A percentile compares a stretch with the other conserved stretches of the same genome.
phyloP scores from a whole-genome alignment of 257 asterid genomes.

The Gentiana macrophylla region DNA sequence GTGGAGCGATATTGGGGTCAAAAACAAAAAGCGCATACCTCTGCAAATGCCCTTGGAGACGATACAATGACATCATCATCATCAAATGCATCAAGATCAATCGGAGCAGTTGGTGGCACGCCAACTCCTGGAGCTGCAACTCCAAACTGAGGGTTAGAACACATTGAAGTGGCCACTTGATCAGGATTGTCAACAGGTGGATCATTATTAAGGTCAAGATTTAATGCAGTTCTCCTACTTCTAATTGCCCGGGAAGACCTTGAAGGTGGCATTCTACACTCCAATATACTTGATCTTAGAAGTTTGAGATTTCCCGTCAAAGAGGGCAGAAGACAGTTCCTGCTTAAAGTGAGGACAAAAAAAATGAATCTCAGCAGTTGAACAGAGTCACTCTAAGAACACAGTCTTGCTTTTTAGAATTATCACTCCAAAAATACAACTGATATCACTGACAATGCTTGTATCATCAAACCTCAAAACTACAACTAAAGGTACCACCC shows the following conservation, averaged over 20 bases:
- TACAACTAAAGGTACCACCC: too few relatives aligned
- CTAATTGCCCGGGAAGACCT: slow-evolving; percentile 17
- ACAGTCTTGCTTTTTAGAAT: too few relatives aligned
- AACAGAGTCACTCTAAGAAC: too few relatives aligned
- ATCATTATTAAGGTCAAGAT: slow-evolving; percentile 25
- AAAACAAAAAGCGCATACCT: slow-evolving; percentile 14
- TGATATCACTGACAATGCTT: too few relatives aligned
- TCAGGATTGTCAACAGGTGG: slow-evolving; percentile 19
- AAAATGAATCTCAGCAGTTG: too few relatives aligned
- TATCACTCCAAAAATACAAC: too few relatives aligned
- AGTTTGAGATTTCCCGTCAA: not conserved
- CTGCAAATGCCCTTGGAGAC: slow-evolving; percentile 33
- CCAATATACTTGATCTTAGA: slow-evolving; percentile 21
- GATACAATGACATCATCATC: slow-evolving; percentile 43
- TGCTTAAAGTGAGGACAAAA: too few relatives aligned
- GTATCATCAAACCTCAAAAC: too few relatives aligned
- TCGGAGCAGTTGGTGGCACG: slow-evolving; percentile 15
- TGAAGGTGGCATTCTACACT: slow-evolving; percentile 9
- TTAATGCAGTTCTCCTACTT: slow-evolving; percentile 19
- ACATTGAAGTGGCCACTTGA: slow-evolving; percentile 27
- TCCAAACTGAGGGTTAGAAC: slow-evolving; percentile 6
- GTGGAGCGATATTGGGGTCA: too few relatives aligned
- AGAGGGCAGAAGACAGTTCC: too few relatives aligned
- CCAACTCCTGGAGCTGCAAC: slow-evolving; percentile 10
- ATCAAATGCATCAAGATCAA: slow-evolving; percentile 35